phyloP scores from a whole-genome alignment of 768 basidiomycete species.

The Russula virescens region DNA sequence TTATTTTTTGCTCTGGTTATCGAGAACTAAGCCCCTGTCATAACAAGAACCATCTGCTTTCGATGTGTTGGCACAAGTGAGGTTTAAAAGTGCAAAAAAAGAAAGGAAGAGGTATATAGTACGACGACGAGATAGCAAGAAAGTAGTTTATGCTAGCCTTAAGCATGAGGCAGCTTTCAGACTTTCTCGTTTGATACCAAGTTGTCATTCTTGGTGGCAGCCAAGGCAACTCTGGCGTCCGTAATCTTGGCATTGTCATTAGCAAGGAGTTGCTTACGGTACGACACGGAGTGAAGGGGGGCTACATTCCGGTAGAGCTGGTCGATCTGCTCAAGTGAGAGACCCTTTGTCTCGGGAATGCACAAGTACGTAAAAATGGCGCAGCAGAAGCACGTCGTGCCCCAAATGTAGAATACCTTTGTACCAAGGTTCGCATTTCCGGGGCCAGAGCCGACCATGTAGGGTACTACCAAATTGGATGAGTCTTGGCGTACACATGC shows the following conservation, averaged over 20 bases:
- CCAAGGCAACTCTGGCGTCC: no score
- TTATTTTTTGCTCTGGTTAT: no score
- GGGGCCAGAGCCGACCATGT: constrained; percentile 39
- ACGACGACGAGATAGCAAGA: no score
- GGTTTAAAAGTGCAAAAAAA: no score
- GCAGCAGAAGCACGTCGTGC: constrained; percentile 58
- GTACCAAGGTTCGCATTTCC: constrained; percentile 53
- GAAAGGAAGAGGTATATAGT: no score
- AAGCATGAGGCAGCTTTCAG: no score
- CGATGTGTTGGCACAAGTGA: no score
- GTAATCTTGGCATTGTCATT: not conserved
- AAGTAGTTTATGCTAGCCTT: no score
- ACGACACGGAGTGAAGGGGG: constrained; percentile 42
- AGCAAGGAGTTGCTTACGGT: constrained; percentile 30
- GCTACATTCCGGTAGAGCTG: constrained; percentile 64
- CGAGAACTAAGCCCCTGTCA: no score
- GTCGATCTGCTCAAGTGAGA: constrained; percentile 83
- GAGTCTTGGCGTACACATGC: not conserved
- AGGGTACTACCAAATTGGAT: constrained; percentile 35
- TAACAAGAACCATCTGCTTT: no score
- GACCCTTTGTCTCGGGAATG: constrained; percentile 77
- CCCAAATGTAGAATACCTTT: constrained; percentile 89
- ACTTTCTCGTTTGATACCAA: constrained; percentile 7
- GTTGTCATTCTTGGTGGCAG: not conserved
- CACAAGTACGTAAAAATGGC: constrained; percentile 76